Base-by-base conservation (phyloP, 1,284 basidiomycete genomes). In the Pisolithus thermaeus region DNA sequence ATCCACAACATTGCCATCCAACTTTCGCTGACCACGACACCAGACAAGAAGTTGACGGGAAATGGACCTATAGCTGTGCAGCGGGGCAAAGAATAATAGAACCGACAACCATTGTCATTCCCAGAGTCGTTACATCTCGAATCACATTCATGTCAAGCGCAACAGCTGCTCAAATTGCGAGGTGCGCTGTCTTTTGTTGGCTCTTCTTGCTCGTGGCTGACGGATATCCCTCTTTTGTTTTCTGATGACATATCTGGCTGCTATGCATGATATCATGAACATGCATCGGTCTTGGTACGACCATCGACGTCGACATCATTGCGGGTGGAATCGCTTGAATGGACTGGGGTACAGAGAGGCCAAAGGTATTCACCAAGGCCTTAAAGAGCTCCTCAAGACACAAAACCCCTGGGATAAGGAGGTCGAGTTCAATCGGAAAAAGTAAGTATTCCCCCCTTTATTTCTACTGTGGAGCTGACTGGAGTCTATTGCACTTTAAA, bases 361-460 rank as follows among this genome's bases (percentile, higher is more conserved):
- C 58, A 86, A 83, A 63, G 70, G 70, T 62, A 76, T 83, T 57
- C 79, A 87, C 56, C 80, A 84, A 64, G 74, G 73, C 42, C 68
- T 90, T 54, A 89, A 88, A 68, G 82, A 85, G 57, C 70, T 81
- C 51, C 73, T 92, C 50, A 86, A 83, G 65, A 75, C 72, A 47
- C 80, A 79, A 54, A 83, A 88, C 52, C 88, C 90, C 45, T 92
- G 86, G 78, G 83, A 89, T 56, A 86, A 77, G 64, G 88, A 93
- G 55, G 83, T 92, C 44, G 92, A 96, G 60, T 84, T 85, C 56
- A 81, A 84, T 65, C 78, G 92, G 60, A 89, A 90, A 71, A 84
- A 83, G 92, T 92, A 68, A 70, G 87, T 58, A 1, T 20, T 12
- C 41, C 28, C 3, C 22, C 25, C 14, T 6, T 44, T 41, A 14